phyloP scores from a whole-genome alignment of 2,329 filamentous ascomycete genomes.

The Fusarium nematophilum region DNA sequence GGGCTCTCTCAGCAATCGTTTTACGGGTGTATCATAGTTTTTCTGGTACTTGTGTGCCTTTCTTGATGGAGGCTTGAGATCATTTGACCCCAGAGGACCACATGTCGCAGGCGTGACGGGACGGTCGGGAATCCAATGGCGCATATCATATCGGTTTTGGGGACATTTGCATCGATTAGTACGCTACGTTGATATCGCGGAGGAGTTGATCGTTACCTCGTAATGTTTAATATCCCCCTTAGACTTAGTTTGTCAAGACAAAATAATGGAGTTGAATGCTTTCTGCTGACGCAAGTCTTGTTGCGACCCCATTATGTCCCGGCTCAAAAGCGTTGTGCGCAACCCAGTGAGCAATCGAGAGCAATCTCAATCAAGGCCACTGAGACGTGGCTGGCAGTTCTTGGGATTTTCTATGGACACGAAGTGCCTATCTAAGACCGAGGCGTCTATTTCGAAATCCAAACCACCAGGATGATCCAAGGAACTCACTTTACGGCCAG shows the following conservation, averaged over 20 bases:
- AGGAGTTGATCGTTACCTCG: conserved; percentile 26
- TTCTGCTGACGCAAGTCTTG: neutral
- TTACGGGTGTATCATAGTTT: neutral
- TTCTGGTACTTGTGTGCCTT: neutral
- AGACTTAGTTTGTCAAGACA: conserved; percentile 30
- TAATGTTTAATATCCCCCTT: conserved; percentile 28
- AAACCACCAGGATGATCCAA: no score
- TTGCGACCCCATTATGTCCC: neutral
- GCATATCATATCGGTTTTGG: conserved; percentile 3
- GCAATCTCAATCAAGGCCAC: no score
- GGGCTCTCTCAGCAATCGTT: neutral
- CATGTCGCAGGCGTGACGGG: neutral
- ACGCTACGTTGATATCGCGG: conserved; percentile 29
- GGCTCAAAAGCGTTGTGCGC: no score
- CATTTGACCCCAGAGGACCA: neutral
- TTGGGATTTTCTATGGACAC: no score
- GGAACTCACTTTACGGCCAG: no score
- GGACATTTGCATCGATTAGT: conserved; percentile 29
- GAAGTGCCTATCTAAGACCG: no score
- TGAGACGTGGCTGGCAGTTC: no score
- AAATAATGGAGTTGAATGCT: neutral
- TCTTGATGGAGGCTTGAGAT: neutral
- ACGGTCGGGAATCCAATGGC: neutral
- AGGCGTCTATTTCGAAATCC: no score
- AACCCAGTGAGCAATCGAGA: no score